Evolutionary conservation across 2,329 filamentous ascomycete species (phyloP), one percentile per base, ranked within the genome.

Genomic region (Stenocarpella maydis): DNA sequence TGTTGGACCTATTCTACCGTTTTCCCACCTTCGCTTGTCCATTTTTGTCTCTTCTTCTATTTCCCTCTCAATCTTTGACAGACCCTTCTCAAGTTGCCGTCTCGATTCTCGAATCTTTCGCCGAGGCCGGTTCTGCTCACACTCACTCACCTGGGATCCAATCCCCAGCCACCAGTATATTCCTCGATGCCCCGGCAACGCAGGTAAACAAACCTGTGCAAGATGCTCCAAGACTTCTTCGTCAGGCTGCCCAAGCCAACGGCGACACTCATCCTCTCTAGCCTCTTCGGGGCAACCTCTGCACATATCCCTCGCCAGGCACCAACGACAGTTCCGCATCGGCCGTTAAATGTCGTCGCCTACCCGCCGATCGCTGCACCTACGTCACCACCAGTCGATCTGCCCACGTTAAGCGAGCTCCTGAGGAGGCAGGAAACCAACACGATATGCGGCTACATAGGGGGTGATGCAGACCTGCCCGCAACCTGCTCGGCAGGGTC

Each of bases 391-490:
- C 83, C 84, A 14, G 69, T 75, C 5, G 74, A 78, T 60, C 78
- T 78, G 50, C 76, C 74, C 49, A 77, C 80, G 14, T 73, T 80
- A 53, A 73, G 76, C 61, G 75, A 77, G 47, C 77, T 83, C 7
- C 74, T 76, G 28, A 81, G 80, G 54, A 81, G 83, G 47, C 81
- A 85, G 70, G 75, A 77, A 31, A 75, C 79, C 65, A 87, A 87
- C 76, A 89, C 87, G 19, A 75, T 90, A 68, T 89, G 87, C 73
- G 87, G 87, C 50, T 90, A 84, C 76, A 81, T 90, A 74, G 84
- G 83, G 71, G 87, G 86, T 26, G 76, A 88, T 72, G 76, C 82
- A 1, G 77, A 78, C 28, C 77, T 88, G 37, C 85, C 87, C 3
- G 87, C 87, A 47, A 89, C 87, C 45, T 90, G 87, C 75, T 83